These are phyloP conservation scores for Microdochium bolleyi DNA, from an alignment of 2,329 filamentous ascomycete species.

Conservation along the genomic window DNA sequence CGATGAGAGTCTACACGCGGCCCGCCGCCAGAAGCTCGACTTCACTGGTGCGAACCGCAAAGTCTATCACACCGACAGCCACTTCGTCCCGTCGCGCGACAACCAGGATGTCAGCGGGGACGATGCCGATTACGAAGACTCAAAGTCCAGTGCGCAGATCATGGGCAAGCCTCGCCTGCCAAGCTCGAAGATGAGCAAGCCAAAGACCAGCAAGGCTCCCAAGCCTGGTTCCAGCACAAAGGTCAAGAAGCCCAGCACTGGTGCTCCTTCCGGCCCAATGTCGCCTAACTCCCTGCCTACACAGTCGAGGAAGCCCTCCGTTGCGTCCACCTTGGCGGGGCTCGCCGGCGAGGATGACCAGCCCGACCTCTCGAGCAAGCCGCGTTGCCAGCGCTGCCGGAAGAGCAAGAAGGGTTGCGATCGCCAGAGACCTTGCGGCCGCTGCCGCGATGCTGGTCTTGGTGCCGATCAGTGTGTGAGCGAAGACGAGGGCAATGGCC, in stretches of 20 bases:
- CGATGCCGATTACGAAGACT: conserved; percentile 39
- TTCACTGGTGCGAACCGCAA: conserved; percentile 31
- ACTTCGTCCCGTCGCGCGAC: conserved; percentile 35
- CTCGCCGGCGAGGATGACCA: conserved; percentile 77
- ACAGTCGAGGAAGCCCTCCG: conserved; percentile 64
- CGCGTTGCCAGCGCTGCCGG: conserved; percentile 93
- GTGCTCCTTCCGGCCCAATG: conserved; percentile 36
- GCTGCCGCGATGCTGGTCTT: conserved; percentile 93
- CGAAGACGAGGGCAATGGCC: conserved; percentile 94
- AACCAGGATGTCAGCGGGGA: conserved; percentile 46
- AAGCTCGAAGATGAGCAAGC: conserved; percentile 33
- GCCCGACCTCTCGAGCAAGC: conserved; percentile 89
- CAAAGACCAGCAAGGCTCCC: conserved; percentile 29
- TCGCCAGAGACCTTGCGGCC: conserved; percentile 86
- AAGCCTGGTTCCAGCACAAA: conserved; percentile 35
- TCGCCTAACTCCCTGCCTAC: conserved; percentile 61
- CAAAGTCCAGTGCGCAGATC: conserved; percentile 32
- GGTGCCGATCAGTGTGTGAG: conserved; percentile 90
- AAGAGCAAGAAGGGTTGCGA: conserved; percentile 99
- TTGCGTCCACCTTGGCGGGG: conserved; percentile 48
- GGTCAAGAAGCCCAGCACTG: conserved; percentile 40
- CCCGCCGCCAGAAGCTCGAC: conserved; percentile 51
- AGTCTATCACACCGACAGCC: conserved; percentile 42
- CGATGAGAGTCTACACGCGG: conserved; percentile 52
- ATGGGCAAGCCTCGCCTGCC: conserved; percentile 21